These are phyloP conservation scores for Moringa oleifera DNA, from an alignment of 345 rosid species.

Conservation along the genomic window DNA sequence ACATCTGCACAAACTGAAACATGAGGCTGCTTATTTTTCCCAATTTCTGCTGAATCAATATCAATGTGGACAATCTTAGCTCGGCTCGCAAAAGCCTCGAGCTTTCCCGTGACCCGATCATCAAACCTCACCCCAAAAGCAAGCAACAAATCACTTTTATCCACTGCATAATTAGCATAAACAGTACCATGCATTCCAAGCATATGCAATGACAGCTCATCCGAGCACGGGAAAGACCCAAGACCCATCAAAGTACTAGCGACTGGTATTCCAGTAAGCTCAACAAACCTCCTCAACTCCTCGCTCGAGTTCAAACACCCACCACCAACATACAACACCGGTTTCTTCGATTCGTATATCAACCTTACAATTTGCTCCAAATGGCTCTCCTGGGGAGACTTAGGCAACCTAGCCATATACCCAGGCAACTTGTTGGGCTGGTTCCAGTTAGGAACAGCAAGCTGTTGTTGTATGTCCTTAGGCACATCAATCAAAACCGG, in stretches of 20 bases:
- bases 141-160: conserved; percentile 75
- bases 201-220: conserved; percentile 77
- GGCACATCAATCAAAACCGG: conserved; percentile 90
- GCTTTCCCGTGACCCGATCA: conserved; percentile 95
- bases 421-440: conserved; percentile 56
- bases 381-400: conserved; percentile 42
- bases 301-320: conserved; percentile 93
- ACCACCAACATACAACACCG: conserved; percentile 95
- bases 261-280: conserved; percentile 85
- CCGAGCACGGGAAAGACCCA: conserved; percentile 58
- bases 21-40: conserved; percentile 98
- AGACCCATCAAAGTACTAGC: conserved; percentile 99
- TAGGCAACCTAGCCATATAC: conserved; percentile 75
- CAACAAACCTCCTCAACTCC: conserved; percentile 75
- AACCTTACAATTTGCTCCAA: conserved; percentile 82
- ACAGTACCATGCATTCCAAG: conserved; percentile 99
- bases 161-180: conserved; percentile 87
- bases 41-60: conserved; percentile 92
- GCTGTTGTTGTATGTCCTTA: conserved; percentile 90
- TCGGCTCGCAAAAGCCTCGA: conserved; percentile 89
- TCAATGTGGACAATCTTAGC: conserved; percentile 96
- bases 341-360: conserved; percentile 71
- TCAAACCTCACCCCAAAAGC: conserved; percentile 98
- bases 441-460: conserved; percentile 77
- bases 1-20: conserved; percentile 84